Evolutionary conservation across 2,329 filamentous ascomycete species (phyloP), one percentile per base, ranked within the genome.

Genomic region (Daldinia eschscholtzii): DNA sequence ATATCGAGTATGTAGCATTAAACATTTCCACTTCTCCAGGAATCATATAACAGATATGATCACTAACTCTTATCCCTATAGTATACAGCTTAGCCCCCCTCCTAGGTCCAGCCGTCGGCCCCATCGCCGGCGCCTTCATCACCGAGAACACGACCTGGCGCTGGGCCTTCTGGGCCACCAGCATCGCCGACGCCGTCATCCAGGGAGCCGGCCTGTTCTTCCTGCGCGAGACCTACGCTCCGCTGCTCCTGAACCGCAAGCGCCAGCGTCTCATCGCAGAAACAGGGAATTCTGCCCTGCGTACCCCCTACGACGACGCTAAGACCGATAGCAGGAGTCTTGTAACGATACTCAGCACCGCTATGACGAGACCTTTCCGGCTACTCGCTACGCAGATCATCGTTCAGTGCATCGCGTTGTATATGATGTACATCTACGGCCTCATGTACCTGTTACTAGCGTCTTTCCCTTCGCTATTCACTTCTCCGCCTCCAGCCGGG

Each of bases 111-210:
- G 88, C 89, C 0, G 79, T 91, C 3, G 90, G 90, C 0, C 90
- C 90, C 1, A 87, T 92, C 60, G 87, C 86, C 0, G 90, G 90
- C 18, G 89, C 88, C 0, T 92, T 89, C 77, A 89, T 92, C 52
- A 83, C 88, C 1, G 79, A 91, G 73, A 82, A 86, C 76, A 88
- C 86, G 6, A 88, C 85, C 0, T 93, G 92, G 92, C 85, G 91
- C 42, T 93, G 91, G 91, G 87, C 88, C 6, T 93, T 93, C 80
- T 92, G 87, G 80, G 83, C 88, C 0, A 91, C 89, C 0, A 87
- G 88, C 0, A 90, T 93, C 64, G 80, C 81, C 9, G 88, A 89
- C 64, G 90, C 83, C 1, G 65, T 87, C 12, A 86, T 93, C 57
- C 89, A 92, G 75, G 66, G 85, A 10, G 80, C 85, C 6, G 91